Conservation (phyloP, 192 early-diverging fungal genomes). For the Fimicolochytrium jonesii region DNA sequence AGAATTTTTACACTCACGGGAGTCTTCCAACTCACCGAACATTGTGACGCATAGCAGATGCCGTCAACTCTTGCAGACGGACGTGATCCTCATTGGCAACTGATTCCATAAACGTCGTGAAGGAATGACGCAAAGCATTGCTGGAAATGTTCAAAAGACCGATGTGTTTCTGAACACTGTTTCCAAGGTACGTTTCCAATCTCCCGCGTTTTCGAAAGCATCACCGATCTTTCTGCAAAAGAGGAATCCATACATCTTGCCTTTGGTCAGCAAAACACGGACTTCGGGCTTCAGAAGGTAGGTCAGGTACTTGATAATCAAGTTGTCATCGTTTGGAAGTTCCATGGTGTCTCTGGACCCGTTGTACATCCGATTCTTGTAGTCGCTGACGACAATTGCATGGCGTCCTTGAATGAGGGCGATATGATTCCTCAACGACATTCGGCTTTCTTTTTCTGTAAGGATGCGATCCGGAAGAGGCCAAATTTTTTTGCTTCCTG, state of each 20-base stretch:
- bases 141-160: neutral
- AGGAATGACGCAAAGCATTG: constrained; percentile 3
- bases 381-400: constrained; percentile 13
- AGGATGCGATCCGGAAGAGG: no score
- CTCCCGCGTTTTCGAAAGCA: neutral
- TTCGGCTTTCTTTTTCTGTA: neutral
- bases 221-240: constrained; percentile 11
- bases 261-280: neutral
- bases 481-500: no score
- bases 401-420: neutral
- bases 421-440: constrained; percentile 1
- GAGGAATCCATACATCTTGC: constrained; percentile 4
- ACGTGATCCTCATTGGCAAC: neutral
- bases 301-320: constrained; percentile 3
- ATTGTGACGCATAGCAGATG: constrained; percentile 14
- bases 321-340: neutral
- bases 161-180: neutral
- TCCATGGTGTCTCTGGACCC: constrained; percentile 8
- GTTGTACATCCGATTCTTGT: neutral
- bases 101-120: constrained; percentile 11
- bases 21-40: no score
- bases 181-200: constrained; percentile 1
- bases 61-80: neutral
- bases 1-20: no score
- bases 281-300: constrained; percentile 3